Evolutionary conservation across 108 stramenopile species (phyloP), one percentile per base, ranked within the genome.

Genomic region (Cyclostephanos tholiformis): DNA sequence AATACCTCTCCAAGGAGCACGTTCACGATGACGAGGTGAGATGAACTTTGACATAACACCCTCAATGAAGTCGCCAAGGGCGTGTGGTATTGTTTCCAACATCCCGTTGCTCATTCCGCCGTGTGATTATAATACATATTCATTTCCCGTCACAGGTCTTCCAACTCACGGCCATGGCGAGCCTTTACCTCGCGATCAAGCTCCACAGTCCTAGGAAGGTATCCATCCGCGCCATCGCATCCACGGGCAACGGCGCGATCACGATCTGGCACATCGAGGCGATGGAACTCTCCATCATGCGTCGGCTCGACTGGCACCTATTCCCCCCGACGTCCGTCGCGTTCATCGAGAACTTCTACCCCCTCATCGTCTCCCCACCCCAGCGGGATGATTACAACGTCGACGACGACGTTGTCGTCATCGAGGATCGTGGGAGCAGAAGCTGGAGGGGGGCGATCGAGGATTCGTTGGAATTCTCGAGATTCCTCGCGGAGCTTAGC

Each of bases 151-250:
- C 11, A 0, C 39, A 69, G 52, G 63, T 77, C 27, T 77, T 77
- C 36, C 76, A 77, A 64, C 69, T 77, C 23, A 46, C 51, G 6
- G 67, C 76, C 26, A 70, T 77, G 51, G 43, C 76, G 19, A 63
- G 76, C 56, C 63, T 77, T 20, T 77, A 70, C 44, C 69, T 77
- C 4, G 76, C 76, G 19, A 77, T 70, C 8, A 77, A 77, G 58
- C 63, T 77, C 41, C 63, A 77, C 55, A 65, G 76, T 26, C 63
- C 63, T 0, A 77, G 65, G 69, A 69, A 70, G 43, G 44, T 77
- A 10, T 20, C 67, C 13, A 58, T 70, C 7, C 63, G 63, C 0
- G 55, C 52, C 69, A 77, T 77, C 19, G 76, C 69, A 22, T 56
- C 69, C 5, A 63, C 69, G 13, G 76, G 76, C 6, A 48, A 63